Base-by-base conservation (phyloP, 352 stramenopile genomes). In the Globisporangium radiosum region DNA sequence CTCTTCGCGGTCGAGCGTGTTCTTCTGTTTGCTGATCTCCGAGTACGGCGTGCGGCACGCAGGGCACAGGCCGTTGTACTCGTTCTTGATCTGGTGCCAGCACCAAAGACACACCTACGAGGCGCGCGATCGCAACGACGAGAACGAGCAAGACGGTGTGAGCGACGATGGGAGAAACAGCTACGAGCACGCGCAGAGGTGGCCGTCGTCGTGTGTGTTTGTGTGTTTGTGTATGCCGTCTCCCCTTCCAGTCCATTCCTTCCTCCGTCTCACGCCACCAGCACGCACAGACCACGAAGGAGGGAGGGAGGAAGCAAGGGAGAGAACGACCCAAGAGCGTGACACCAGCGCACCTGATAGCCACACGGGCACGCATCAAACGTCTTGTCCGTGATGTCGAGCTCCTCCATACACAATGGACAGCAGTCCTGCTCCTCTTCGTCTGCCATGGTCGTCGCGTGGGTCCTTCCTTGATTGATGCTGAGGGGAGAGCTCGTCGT, bases 41-140 rank as follows among this genome's bases (percentile, higher is more conserved):
- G 94, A 82, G 69, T 99, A 99, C 13, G 95, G 91, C 55, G 91
- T 94, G n/a, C 97, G 89, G 70, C 97, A 99, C 9, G 96, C 97
- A 9, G 97, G 97, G 75, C 97, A 99, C 8, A 98, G 78, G 6
- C 86, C 93, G 49, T 98, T 99, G 83, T 99, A 96, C 63, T 98
- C 96, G 71, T 99, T 97, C 78, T 97, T 98, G 71, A 99, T 99
- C 62, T 98, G 92, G 61, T 99, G 95, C 96, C 97, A 99, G 78
- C 97, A 99, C 96, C 97, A 99, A 69, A 99, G 97, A 86, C 97
- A 99, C 11, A 99, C 93, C 81, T 88, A 40, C 8, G 37, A 33
- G 25, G 25, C 25, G 25, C 25, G 25, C 25, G 2, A 33, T 33
- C 25, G 25, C 25, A 10, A 49, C 7, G 9, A 44, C 52, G 14